Base-by-base conservation (phyloP, 2,329 filamentous ascomycete species). In the Chaetomium strumarium region DNA sequence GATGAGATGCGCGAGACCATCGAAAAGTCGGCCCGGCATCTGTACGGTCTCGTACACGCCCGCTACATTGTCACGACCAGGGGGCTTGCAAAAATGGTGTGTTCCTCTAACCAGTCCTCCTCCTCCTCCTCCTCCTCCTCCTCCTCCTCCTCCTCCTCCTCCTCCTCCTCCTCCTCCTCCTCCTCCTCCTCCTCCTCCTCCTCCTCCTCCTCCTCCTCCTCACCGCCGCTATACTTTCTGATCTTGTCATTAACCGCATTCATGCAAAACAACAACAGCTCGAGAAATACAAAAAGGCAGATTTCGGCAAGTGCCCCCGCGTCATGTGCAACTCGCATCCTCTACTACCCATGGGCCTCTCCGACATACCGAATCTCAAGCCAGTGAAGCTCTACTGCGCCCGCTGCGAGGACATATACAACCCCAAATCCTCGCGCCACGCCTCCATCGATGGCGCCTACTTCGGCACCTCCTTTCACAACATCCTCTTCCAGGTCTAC, bases 401-500 rank as follows among this genome's bases (percentile, higher is more conserved):
- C 44, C 89, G 90, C 63, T 99, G 93, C 76, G 93, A 99, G 77
- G 93, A 99, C 69, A 86, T 95, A 55, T 99, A 99, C 79, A 97
- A 97, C 72, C 93, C 93, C 41, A 99, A 99, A 71, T 97, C 93
- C 3, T 92, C 90, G 17, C 89, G 93, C 29, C 93, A 99, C 72
- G 90, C 91, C 46, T 81, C 87, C 54, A 96, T 99, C 65, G 93
- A 99, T 68, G 93, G 93, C 58, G 93, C 93, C 59, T 99, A 97
- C 78, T 99, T 99, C 63, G 93, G 93, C 62, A 91, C 92, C 44
- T 95, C 89, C 2, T 99, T 99, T 77, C 92, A 96, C 78, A 96
- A 96, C 73, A 96, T 99, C 71, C 83, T 99, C 57, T 97, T 99
- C 76, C 93, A 99, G 70, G 93, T 99, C 51, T 97, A 97, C 68